Evolutionary conservation across 768 basidiomycete species (phyloP), one percentile per base, ranked within the genome.

Genomic region (Naganishia vishniacii): DNA sequence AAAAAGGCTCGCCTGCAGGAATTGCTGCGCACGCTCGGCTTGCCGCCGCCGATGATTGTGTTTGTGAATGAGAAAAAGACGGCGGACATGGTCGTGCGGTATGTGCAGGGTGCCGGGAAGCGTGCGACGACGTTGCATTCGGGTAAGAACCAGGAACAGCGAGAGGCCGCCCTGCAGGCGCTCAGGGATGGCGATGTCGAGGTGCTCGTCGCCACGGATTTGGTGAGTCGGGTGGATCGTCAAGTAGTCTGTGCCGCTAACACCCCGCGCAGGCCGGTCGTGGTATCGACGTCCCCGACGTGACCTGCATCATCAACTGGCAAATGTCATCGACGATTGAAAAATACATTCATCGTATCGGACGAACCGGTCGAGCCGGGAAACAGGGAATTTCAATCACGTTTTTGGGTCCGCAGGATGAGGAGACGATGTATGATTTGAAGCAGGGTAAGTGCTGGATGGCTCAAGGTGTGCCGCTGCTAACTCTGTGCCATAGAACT

Each of bases 31-130:
- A 87, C 86, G 67, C 87, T 85, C 44, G 81, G 83, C 66, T 91
- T 85, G 76, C 78, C 85, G 37, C 84, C 95, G 18, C 95, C 95
- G 4, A 98, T 99, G 70, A 99, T 99, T 68, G 89, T 92, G 20
- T 99, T 98, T 79, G 93, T 97, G 81, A 98, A 98, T 77, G 93
- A 98, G 79, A 99, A 99, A 82, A 95, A 97, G 82, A 94, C 91
- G 13, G 94, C 93, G 56, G 95, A 99, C 75, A 90, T 92, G 86
- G 91, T 99, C 34, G 88, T 91, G 41, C 93, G 93, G 76, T 93
- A 97, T 73, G 81, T 99, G 1, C 86, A 86, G 51, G 88, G 91
- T 59, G 90, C 86, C 42, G 88, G 89, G 88, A 93, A 91, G 88
- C 88, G 81, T 67, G 87, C 90, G 1, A 85, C 91, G 16, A 95